phyloP scores from a whole-genome alignment of 441 rosid genomes.

The Melastoma candidum region DNA sequence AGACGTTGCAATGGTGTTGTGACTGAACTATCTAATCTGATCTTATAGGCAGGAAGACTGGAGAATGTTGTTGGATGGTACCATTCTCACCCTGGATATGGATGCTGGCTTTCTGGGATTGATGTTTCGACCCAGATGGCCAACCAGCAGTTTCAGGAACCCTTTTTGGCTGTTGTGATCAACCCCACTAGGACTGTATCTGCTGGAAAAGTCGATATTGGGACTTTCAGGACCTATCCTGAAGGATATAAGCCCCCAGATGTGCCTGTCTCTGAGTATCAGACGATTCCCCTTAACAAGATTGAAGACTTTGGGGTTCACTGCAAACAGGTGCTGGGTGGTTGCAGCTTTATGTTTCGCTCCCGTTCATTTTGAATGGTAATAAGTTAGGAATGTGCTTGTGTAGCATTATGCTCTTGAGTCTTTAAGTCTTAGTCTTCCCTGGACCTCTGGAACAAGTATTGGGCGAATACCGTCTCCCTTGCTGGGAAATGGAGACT shows the following conservation, averaged over 20 bases:
- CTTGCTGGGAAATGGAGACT: conserved; percentile 93
- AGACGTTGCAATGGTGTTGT: not conserved
- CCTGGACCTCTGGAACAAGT: conserved; percentile 98
- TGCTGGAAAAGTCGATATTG: conserved; percentile 99
- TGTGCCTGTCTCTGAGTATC: conserved; percentile 92
- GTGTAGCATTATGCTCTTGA: conserved; percentile 83
- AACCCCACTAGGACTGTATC: conserved; percentile 98
- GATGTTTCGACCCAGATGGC: conserved; percentile 98
- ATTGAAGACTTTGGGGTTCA: conserved; percentile 97
- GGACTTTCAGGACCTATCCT: conserved; percentile 95
- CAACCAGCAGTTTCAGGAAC: conserved; percentile 92
- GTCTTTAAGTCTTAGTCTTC: conserved; percentile 94
- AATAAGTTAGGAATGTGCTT: conserved; percentile 15
- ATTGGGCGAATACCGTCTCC: conserved; percentile 99
- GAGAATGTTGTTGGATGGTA: conserved; percentile 99
- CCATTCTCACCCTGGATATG: conserved; percentile 97
- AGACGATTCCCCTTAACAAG: conserved; percentile 91
- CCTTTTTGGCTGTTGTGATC: conserved; percentile 93
- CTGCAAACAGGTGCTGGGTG: conserved; percentile 77
- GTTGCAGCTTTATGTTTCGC: not conserved
- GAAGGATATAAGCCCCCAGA: conserved; percentile 88
- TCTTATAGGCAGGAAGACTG: conserved; percentile 70
- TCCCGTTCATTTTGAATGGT: not conserved
- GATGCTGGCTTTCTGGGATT: conserved; percentile 98
- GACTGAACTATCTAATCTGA: not conserved